phyloP scores from a whole-genome alignment of 164 flowering plant species.

The Magnolia changhungtana region DNA sequence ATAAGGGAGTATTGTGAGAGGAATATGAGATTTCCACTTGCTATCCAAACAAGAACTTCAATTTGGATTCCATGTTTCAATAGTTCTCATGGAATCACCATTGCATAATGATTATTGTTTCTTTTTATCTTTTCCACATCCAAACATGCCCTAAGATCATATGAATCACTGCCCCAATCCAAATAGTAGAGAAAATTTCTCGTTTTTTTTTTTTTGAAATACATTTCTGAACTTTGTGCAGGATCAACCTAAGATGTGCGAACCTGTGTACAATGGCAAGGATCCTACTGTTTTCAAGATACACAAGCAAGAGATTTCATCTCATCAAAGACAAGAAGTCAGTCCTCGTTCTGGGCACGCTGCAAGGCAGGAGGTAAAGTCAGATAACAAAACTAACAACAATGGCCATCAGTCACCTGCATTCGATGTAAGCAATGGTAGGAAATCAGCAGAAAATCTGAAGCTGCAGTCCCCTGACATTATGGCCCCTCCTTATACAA shows the following conservation, averaged over 20 bases:
- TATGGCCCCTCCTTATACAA: constrained; percentile 37
- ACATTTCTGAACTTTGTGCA: constrained; percentile 12
- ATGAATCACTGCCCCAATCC: too few relatives aligned
- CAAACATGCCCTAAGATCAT: too few relatives aligned
- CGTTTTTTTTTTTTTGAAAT: too few relatives aligned
- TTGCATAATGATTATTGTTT: too few relatives aligned
- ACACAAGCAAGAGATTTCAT: constrained; percentile 9
- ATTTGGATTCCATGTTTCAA: too few relatives aligned
- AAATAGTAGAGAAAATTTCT: background rate
- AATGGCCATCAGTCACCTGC: background rate
- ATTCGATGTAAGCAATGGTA: background rate
- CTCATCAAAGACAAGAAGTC: background rate
- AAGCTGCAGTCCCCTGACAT: constrained; percentile 13
- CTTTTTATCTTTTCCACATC: background rate
- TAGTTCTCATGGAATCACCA: too few relatives aligned
- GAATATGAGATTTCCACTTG: too few relatives aligned
- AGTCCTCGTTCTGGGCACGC: background rate
- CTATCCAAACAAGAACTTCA: too few relatives aligned
- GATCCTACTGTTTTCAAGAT: constrained; percentile 10
- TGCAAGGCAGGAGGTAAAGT: constrained; percentile 4
- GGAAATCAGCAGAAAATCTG: background rate
- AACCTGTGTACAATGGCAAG: constrained; percentile 12
- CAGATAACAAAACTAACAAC: background rate
- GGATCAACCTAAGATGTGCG: constrained; percentile 18
- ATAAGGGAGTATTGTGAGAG: too few relatives aligned